Evolutionary conservation across 2,329 filamentous ascomycete species (phyloP).

Genomic region (Hypoxylon sp.): DNA sequence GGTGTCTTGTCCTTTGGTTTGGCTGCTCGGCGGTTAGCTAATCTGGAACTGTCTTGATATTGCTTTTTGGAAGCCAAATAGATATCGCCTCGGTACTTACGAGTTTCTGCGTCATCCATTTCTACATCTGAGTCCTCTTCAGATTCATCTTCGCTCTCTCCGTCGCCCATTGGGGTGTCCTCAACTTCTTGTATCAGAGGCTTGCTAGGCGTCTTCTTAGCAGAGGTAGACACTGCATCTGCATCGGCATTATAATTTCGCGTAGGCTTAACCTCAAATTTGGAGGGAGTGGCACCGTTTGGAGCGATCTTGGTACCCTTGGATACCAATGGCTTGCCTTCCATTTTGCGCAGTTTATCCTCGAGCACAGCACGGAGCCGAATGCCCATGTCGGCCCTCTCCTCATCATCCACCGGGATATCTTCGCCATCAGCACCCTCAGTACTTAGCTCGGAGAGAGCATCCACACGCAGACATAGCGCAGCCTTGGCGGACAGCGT

Average conservation of each 20-base stretch:
- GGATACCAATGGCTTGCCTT: slow-evolving; percentile 89
- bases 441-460: slow-evolving; percentile 81
- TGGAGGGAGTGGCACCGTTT: slow-evolving; percentile 77
- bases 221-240: slow-evolving; percentile 77
- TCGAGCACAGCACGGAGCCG: slow-evolving; percentile 80
- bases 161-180: slow-evolving; percentile 60
- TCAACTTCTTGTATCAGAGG: slow-evolving; percentile 58
- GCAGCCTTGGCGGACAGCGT: slow-evolving; percentile 95
- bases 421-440: slow-evolving; percentile 69
- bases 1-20: slow-evolving; percentile 55
- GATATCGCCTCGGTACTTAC: slow-evolving; percentile 44
- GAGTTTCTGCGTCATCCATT: slow-evolving; percentile 54
- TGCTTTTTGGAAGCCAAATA: slow-evolving; percentile 11
- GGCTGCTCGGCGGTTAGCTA: slow-evolving; percentile 50
- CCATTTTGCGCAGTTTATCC: slow-evolving; percentile 80
- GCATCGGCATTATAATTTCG: slow-evolving; percentile 96
- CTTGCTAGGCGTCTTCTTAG: slow-evolving; percentile 57
- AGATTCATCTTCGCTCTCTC: slow-evolving; percentile 63
- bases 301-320: slow-evolving; percentile 82
- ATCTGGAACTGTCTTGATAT: slow-evolving; percentile 42
- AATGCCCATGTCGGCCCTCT: slow-evolving; percentile 85
- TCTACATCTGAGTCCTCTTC: slow-evolving; percentile 58
- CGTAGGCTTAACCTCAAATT: slow-evolving; percentile 93
- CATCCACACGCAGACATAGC: slow-evolving; percentile 92
- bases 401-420: slow-evolving; percentile 83